Evolutionary conservation across 768 basidiomycete species (phyloP), one percentile per base, ranked within the genome.

Genomic region (Galerina sulciceps): DNA sequence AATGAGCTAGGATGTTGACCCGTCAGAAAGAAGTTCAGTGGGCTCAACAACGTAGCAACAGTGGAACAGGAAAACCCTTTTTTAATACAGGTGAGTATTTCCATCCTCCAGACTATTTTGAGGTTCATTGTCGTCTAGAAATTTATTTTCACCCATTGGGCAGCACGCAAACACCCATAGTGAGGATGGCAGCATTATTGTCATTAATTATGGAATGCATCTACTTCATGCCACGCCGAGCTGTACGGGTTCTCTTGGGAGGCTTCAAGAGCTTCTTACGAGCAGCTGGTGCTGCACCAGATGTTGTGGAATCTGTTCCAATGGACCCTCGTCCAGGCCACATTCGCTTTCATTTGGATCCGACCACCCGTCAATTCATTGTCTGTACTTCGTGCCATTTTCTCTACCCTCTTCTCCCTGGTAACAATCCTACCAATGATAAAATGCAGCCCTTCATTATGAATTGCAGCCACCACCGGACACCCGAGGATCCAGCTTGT

Each of bases 341-440:
- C 10, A 48, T 38, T 5, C 50, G 42, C 10, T 64, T 69, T 14
- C 38, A 60, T 53, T 52, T 75, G 3, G 69, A 73, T 41, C 68
- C 73, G 1, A 48, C 66, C 11, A 63, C 62, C 1, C 50, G 44
- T 0, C 45, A 55, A 15, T 71, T 62, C 53, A 9, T 72, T 0
- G 61, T 45, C 22, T 75, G 74, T 44, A 63, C 69, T 3, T 47
- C 1, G 0, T 75, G 73, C 51, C 66, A 65, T 49, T 52, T 42
- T 9, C 51, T 72, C 1, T 67, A 64, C 37, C 62, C 67, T 6
- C 60, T 64, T 37, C 26, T 26, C 26, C 26, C 26, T 37, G 11
- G 38, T 15, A 40, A 65, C 0, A 18, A 43, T 20, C 20, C 58
- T 31, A 59, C 6, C 26, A 26, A 26, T 26, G 26, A 26, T 6